Percentiles rank a stretch among this genome's conserved stretches.
These are phyloP conservation scores for Macadamia integrifolia DNA, from an alignment of 164 flowering plant species.

Conservation along the genomic window DNA sequence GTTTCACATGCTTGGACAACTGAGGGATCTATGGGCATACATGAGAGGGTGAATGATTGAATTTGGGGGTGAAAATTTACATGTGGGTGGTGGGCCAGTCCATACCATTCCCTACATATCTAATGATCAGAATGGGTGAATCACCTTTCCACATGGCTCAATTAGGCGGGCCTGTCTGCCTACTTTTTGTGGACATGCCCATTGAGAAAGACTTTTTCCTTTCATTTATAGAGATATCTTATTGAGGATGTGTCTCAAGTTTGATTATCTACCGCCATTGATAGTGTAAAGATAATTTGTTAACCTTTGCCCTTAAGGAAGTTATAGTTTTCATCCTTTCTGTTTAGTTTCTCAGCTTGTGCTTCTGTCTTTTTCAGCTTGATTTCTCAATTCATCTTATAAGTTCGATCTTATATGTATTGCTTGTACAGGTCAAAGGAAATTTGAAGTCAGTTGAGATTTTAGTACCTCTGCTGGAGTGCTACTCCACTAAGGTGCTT, in stretches of 20 bases:
- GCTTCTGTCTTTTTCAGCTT: not conserved
- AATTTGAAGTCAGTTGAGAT: slow-evolving; percentile 31
- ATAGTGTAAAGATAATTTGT: not conserved
- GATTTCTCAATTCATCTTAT: not conserved
- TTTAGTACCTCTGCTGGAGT: slow-evolving; percentile 46
- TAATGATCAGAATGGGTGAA: too few relatives aligned
- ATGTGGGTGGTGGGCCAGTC: too few relatives aligned
- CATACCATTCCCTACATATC: too few relatives aligned
- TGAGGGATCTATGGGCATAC: too few relatives aligned
- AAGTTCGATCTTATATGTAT: not conserved
- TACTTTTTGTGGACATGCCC: too few relatives aligned
- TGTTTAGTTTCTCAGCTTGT: not conserved
- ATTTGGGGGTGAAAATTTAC: not conserved
- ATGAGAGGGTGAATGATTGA: not conserved
- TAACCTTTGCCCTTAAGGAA: slow-evolving; percentile 3
- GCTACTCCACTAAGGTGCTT: slow-evolving; percentile 52
- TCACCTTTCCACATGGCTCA: too few relatives aligned
- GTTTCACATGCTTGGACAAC: too few relatives aligned
- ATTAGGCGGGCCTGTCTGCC: too few relatives aligned
- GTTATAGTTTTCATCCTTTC: not conserved
- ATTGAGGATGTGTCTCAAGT: not conserved
- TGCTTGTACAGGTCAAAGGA: slow-evolving; percentile 45
- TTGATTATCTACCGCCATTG: not conserved
- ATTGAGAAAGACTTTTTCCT: not conserved
- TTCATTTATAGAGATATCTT: too few relatives aligned